Percentiles rank a stretch among this genome's conserved stretches.
Evolutionary conservation across 441 rosid species (phyloP).

Genomic region (Capsella rubella): DNA sequence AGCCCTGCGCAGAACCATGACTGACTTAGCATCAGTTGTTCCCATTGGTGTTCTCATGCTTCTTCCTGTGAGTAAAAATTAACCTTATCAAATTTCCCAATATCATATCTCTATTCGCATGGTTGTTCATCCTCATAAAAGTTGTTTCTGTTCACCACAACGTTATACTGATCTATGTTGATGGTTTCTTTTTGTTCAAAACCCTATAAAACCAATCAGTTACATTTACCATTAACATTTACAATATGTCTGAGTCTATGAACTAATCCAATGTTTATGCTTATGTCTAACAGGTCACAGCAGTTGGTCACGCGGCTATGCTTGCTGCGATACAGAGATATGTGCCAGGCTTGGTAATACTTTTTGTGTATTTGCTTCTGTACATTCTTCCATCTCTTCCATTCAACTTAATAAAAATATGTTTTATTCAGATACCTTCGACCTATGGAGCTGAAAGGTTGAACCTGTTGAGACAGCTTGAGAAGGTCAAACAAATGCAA

Average conservation of each 20-base stretch:
- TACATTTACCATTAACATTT: slow-evolving; percentile 15
- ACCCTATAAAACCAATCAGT: not conserved
- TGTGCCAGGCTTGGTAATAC: slow-evolving; percentile 80
- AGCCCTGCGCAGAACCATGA: slow-evolving; percentile 83
- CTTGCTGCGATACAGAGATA: slow-evolving; percentile 97
- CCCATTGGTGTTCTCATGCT: slow-evolving; percentile 97
- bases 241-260: slow-evolving; percentile 4
- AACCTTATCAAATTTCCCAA: not conserved
- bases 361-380: slow-evolving; percentile 26
- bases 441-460: slow-evolving; percentile 95
- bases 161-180: slow-evolving; percentile 6
- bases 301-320: slow-evolving; percentile 98
- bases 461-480: slow-evolving; percentile 91
- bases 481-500: slow-evolving; percentile 85
- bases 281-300: slow-evolving; percentile 75
- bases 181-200: slow-evolving; percentile 23
- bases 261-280: slow-evolving; percentile 23
- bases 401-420: slow-evolving; percentile 17
- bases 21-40: slow-evolving; percentile 92
- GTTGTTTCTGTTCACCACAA: not conserved
- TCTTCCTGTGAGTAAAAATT: slow-evolving; percentile 81
- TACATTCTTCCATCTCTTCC: slow-evolving; percentile 4
- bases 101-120: slow-evolving; percentile 3
- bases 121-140: not conserved
- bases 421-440: slow-evolving; percentile 81